Percentiles rank a stretch among this genome's conserved stretches.
phyloP scores from a whole-genome alignment of 768 basidiomycete species.

The Floccularia luteovirens region DNA sequence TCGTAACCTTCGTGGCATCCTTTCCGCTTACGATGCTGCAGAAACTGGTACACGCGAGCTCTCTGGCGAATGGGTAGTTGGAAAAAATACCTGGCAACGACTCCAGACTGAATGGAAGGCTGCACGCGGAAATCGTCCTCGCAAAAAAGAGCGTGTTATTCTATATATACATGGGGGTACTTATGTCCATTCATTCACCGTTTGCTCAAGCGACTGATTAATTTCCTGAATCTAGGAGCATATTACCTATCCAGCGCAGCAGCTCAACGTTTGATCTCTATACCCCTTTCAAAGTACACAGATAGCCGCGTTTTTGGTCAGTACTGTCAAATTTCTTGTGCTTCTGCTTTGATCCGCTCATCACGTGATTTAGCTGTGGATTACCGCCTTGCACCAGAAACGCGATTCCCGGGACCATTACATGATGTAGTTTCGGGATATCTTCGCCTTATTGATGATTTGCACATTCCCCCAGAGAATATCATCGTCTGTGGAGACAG shows the following conservation, averaged over 20 bases:
- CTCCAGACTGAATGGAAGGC: slow-evolving; percentile 78
- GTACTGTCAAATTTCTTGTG: slow-evolving; percentile 9
- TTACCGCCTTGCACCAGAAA: slow-evolving; percentile 95
- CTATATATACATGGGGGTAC: slow-evolving; percentile 90
- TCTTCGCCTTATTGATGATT: slow-evolving; percentile 78
- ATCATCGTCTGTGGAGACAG: slow-evolving; percentile 88
- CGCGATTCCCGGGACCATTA: slow-evolving; percentile 81
- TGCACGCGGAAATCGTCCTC: slow-evolving; percentile 17
- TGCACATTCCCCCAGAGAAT: slow-evolving; percentile 87
- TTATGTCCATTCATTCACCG: slow-evolving; percentile 12
- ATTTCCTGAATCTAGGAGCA: slow-evolving; percentile 57
- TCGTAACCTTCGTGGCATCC: slow-evolving; percentile 71
- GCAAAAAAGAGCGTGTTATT: slow-evolving; percentile 71
- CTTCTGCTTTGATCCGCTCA: no score
- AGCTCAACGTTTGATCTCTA: slow-evolving; percentile 84
- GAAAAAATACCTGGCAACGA: slow-evolving; percentile 81
- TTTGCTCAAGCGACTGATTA: slow-evolving; percentile 1
- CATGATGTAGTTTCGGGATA: slow-evolving; percentile 88
- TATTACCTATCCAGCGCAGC: slow-evolving; percentile 92
- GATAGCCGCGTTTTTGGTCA: slow-evolving; percentile 80
- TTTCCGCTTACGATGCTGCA: slow-evolving; percentile 61
- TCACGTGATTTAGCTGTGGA: slow-evolving; percentile 62
- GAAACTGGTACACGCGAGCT: slow-evolving; percentile 80
- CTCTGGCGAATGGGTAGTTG: slow-evolving; percentile 96
- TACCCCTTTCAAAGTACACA: slow-evolving; percentile 82